Percentiles rank a stretch among this genome's conserved stretches.
phyloP scores from a whole-genome alignment of 2,329 filamentous ascomycete species.

The Botrytis elliptica region DNA sequence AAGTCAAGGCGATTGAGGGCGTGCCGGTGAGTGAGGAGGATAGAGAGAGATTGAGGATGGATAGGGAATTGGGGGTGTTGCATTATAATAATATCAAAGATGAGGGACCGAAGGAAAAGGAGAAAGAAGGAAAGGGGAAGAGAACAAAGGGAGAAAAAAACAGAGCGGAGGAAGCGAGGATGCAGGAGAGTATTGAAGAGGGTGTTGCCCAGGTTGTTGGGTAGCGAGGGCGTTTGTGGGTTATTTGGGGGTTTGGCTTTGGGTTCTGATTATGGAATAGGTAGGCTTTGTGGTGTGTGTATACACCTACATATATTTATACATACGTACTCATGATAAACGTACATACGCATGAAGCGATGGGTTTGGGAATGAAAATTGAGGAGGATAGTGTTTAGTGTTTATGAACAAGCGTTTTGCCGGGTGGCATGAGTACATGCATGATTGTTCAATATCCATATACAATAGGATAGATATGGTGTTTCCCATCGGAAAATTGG shows the following conservation, averaged over 20 bases:
- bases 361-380: background rate
- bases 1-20: slow-evolving; percentile 70
- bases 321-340: background rate
- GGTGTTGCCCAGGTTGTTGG: background rate
- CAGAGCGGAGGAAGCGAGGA: background rate
- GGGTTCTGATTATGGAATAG: background rate
- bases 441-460: background rate
- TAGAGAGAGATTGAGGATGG: slow-evolving; percentile 48
- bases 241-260: background rate
- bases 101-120: slow-evolving; percentile 49
- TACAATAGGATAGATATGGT: background rate
- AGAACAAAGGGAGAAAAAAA: background rate
- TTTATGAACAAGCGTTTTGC: background rate
- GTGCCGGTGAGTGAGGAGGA: slow-evolving; percentile 61
- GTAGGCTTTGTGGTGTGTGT: background rate
- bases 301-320: background rate
- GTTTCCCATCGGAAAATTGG: background rate
- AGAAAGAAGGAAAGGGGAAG: slow-evolving; percentile 29
- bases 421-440: background rate
- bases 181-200: background rate
- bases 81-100: slow-evolving; percentile 59
- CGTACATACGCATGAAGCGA: background rate
- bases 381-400: background rate
- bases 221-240: background rate
- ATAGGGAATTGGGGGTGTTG: slow-evolving; percentile 54